Evolutionary conservation across 139 green algal species (phyloP).

Genomic region (Haematococcus lacustris): DNA sequence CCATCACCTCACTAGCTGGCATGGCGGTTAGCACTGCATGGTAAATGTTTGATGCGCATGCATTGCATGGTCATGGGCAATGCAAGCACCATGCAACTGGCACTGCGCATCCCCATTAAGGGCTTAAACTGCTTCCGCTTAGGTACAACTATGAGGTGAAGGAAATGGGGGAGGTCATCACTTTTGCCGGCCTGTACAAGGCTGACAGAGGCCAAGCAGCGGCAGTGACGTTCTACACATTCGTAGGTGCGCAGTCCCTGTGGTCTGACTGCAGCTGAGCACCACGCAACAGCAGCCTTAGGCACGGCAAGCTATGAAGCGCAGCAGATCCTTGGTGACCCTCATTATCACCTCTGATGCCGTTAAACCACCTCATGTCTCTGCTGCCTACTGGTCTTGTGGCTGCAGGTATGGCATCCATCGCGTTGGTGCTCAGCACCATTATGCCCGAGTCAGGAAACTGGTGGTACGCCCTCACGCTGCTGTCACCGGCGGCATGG

Average conservation of each 20-base stretch:
- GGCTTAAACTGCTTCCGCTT: background rate
- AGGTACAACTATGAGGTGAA: slow-evolving; percentile 77
- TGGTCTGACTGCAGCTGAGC: too few species aligned
- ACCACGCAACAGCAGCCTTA: background rate
- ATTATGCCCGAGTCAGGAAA: slow-evolving; percentile 48
- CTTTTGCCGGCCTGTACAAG: slow-evolving; percentile 72
- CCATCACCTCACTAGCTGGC: too few species aligned
- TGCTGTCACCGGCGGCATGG: slow-evolving; percentile 61
- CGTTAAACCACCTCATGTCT: background rate
- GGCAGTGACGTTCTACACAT: slow-evolving; percentile 77
- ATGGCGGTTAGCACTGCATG: too few species aligned
- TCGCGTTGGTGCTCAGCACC: slow-evolving; percentile 77
- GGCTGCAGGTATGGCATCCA: slow-evolving; percentile 54
- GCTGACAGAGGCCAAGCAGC: slow-evolving; percentile 73
- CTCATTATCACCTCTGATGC: too few species aligned
- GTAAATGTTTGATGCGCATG: too few species aligned
- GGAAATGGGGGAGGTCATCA: slow-evolving; percentile 80
- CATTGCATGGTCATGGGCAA: too few species aligned
- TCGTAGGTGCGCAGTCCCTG: slow-evolving; percentile 52
- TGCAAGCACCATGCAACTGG: background rate
- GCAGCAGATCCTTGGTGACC: background rate
- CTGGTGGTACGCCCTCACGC: slow-evolving; percentile 77
- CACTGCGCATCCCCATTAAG: too few species aligned
- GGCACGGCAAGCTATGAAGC: background rate
- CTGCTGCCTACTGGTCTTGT: slow-evolving; percentile 12